Conservation (phyloP, 306 rosid genomes). For the Dalbergia cultrata region DNA sequence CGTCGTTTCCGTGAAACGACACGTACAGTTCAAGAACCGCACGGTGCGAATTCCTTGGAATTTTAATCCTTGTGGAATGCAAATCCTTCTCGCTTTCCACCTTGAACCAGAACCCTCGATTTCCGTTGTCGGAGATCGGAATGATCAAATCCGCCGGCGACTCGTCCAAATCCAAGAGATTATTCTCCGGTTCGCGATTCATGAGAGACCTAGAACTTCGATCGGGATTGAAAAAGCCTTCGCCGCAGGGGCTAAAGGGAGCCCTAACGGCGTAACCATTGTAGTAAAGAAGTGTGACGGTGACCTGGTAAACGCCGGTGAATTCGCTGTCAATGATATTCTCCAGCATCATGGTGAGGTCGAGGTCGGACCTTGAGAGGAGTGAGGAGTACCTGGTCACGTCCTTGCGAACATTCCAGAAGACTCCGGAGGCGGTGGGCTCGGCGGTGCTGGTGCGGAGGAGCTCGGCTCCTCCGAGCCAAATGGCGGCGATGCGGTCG, state of each 20-base stretch:
- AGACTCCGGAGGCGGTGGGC: conserved; percentile 61
- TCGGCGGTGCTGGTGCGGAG: conserved; percentile 88
- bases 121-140: conserved; percentile 69
- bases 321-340: conserved; percentile 60
- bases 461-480: conserved; percentile 82
- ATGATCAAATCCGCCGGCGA: conserved; percentile 77
- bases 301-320: conserved; percentile 78
- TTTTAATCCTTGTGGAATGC: conserved; percentile 47
- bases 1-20: conserved; percentile 87
- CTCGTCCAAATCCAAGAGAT: conserved; percentile 27
- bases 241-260: conserved; percentile 33
- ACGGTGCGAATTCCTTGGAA: conserved; percentile 68
- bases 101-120: conserved; percentile 78
- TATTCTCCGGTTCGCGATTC: conserved; percentile 24
- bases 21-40: conserved; percentile 71
- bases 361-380: conserved; percentile 46
- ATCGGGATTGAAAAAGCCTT: neutral
- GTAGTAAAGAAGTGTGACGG: conserved; percentile 59
- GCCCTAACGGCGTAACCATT: conserved; percentile 23
- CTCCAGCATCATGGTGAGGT: conserved; percentile 84
- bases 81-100: conserved; percentile 58
- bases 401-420: conserved; percentile 83
- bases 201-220: conserved; percentile 36
- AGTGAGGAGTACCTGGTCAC: conserved; percentile 75
- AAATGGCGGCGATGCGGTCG: conserved; percentile 83